phyloP scores from a whole-genome alignment of 2,329 filamentous ascomycete genomes.

The Blastomyces gilchristii region DNA sequence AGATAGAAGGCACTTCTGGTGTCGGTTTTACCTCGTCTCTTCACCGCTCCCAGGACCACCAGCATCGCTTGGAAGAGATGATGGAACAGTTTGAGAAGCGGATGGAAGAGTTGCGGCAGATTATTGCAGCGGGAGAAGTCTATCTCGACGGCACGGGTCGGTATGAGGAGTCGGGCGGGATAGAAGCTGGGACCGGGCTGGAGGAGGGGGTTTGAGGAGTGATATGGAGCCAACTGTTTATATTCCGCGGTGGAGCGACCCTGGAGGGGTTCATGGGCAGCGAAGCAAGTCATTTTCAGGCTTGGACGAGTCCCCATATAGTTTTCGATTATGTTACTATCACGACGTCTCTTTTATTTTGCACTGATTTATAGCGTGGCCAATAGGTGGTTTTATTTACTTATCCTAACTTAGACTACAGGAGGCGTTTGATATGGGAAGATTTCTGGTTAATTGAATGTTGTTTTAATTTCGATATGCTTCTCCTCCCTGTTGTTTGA shows the following conservation, averaged over 20 bases:
- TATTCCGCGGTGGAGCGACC: background rate
- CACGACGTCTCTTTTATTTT: background rate
- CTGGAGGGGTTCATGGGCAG: background rate
- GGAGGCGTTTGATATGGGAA: background rate
- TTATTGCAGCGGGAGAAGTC: slow-evolving; percentile 29
- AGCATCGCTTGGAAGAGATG: slow-evolving; percentile 33
- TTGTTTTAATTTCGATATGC: background rate
- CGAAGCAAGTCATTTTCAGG: background rate
- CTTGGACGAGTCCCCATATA: background rate
- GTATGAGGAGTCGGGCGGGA: background rate
- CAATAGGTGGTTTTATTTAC: background rate
- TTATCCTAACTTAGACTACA: background rate
- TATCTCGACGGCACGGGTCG: slow-evolving; percentile 7
- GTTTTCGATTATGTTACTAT: background rate
- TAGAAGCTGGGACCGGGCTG: background rate
- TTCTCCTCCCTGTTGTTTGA: background rate
- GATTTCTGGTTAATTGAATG: background rate
- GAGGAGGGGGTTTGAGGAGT: background rate
- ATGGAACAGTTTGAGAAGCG: slow-evolving; percentile 38
- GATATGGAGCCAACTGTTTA: slow-evolving; percentile 2
- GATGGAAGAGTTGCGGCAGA: slow-evolving; percentile 33
- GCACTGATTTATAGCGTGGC: background rate
- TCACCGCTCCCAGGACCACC: slow-evolving; percentile 15
- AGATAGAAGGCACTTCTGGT: slow-evolving; percentile 34
- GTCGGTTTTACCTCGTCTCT: slow-evolving; percentile 14